phyloP scores from a whole-genome alignment of 2,329 filamentous ascomycete species.

The Penicillium verrucosum region DNA sequence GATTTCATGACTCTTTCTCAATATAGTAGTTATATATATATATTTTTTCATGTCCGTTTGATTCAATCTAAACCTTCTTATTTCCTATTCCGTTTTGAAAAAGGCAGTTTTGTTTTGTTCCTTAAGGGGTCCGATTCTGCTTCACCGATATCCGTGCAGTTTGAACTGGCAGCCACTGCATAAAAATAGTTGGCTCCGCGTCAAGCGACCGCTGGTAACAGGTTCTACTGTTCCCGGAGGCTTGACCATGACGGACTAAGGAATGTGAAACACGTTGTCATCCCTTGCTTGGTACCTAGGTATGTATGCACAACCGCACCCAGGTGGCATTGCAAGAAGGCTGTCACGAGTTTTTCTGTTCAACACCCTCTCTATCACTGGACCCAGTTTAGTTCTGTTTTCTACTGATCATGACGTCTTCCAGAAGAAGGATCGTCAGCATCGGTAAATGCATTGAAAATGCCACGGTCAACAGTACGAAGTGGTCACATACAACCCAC shows the following conservation, averaged over 20 bases:
- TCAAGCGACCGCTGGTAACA: neutral
- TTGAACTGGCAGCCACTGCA: too few relatives aligned
- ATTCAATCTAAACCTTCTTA: neutral
- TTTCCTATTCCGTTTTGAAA: neutral
- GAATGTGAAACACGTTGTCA: slow-evolving; percentile 12
- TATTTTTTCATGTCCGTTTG: neutral
- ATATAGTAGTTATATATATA: neutral
- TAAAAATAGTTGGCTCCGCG: neutral
- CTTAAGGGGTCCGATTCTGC: neutral
- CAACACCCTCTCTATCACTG: neutral
- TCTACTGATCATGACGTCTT: neutral
- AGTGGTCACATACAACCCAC: neutral
- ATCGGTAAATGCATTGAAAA: neutral
- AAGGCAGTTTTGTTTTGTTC: neutral
- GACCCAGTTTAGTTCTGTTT: neutral
- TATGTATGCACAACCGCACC: slow-evolving; percentile 3
- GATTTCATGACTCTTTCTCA: neutral
- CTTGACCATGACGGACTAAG: neutral
- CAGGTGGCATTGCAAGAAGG: neutral
- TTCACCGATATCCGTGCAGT: neutral
- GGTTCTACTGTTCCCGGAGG: neutral
- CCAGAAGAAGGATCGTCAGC: neutral
- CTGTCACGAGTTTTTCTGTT: neutral
- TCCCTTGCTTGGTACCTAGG: slow-evolving; percentile 13
- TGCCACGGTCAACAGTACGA: too few relatives aligned